phyloP scores from a whole-genome alignment of 148 eudicot species.

The Nyssa sinensis region DNA sequence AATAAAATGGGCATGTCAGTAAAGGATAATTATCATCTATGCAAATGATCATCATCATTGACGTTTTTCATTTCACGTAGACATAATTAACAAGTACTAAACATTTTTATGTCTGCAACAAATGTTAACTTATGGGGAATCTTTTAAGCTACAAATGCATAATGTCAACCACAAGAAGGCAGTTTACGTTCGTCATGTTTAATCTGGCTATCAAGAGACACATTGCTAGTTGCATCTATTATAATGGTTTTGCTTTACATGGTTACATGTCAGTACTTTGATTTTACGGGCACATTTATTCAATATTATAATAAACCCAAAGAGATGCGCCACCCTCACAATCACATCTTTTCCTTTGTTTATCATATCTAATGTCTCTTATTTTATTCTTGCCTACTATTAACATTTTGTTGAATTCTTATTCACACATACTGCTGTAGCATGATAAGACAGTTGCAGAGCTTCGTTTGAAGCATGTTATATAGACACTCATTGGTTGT shows the following conservation, averaged over 20 bases:
- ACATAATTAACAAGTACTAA: not conserved
- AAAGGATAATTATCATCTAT: slow-evolving; percentile 9
- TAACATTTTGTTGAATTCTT: not conserved
- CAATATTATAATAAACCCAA: not conserved
- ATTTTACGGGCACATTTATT: not conserved
- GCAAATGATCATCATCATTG: too few species aligned
- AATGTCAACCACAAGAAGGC: not conserved
- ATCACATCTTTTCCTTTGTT: not conserved
- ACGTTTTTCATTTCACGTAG: not conserved
- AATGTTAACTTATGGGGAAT: not conserved
- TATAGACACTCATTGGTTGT: not conserved
- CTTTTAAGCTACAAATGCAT: not conserved
- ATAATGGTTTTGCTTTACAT: not conserved
- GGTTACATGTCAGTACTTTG: not conserved
- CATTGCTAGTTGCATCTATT: not conserved
- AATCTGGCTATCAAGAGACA: not conserved
- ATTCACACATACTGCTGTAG: not conserved
- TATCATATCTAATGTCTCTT: not conserved
- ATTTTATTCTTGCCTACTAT: slow-evolving; percentile 1
- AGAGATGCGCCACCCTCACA: not conserved
- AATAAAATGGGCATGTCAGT: not conserved
- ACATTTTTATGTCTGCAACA: not conserved
- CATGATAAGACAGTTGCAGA: not conserved
- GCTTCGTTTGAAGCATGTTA: not conserved
- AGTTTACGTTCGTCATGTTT: not conserved